Evolutionary conservation across 2,329 filamentous ascomycete species (phyloP).

Genomic region (Nemania bipapillata): DNA sequence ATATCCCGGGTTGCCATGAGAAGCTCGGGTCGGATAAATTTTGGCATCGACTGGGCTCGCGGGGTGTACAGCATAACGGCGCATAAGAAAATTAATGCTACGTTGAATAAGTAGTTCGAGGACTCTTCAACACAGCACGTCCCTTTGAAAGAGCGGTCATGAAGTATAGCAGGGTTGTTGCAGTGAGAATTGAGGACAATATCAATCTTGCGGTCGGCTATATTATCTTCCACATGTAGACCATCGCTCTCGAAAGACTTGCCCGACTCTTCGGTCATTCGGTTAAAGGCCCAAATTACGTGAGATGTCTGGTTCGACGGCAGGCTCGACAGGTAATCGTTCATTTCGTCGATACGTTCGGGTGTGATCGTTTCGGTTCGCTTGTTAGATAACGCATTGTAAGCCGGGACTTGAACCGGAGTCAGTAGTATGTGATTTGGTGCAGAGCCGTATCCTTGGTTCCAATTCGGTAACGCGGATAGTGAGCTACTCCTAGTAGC

Average conservation of each 20-base stretch:
- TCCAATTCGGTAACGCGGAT: constrained; percentile 25
- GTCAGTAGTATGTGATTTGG: constrained; percentile 54
- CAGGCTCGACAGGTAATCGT: constrained; percentile 60
- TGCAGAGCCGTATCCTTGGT: constrained; percentile 25
- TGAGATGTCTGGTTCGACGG: constrained; percentile 56
- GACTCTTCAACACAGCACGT: constrained; percentile 65
- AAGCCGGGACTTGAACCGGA: constrained; percentile 60
- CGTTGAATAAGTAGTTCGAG: constrained; percentile 53
- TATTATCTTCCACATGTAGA: constrained; percentile 59
- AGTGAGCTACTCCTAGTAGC: constrained; percentile 37
- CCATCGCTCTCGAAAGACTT: constrained; percentile 59
- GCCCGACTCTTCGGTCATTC: constrained; percentile 57
- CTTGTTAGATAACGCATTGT: constrained; percentile 56
- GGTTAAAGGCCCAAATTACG: constrained; percentile 62
- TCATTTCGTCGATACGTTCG: constrained; percentile 63
- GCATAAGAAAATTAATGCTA: constrained; percentile 49
- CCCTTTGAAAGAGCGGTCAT: constrained; percentile 58
- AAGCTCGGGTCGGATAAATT: constrained; percentile 33
- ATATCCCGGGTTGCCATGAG: constrained; percentile 40
- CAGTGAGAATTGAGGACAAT: constrained; percentile 66
- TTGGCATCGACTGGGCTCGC: constrained; percentile 42
- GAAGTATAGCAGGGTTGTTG: constrained; percentile 58
- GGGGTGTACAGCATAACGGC: constrained; percentile 44
- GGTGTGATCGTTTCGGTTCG: constrained; percentile 59
- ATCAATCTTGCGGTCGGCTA: constrained; percentile 62